Evolutionary conservation across 2,329 filamentous ascomycete genomes (phyloP).

Genomic region (Dothideomycetes sp.): DNA sequence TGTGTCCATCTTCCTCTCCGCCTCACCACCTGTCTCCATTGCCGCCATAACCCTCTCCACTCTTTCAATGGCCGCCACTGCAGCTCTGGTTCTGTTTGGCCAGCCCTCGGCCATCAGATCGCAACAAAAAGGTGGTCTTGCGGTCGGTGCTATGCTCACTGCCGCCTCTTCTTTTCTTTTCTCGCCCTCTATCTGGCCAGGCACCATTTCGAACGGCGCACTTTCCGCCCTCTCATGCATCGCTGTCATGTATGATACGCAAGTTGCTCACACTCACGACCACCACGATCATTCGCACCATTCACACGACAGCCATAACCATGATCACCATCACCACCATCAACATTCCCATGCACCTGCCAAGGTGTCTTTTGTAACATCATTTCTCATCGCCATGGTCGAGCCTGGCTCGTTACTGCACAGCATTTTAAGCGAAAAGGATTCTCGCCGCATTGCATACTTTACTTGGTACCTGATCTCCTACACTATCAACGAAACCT

Average conservation of each 20-base stretch:
- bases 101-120: conserved; percentile 30
- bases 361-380: conserved; percentile 58
- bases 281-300: conserved; percentile 15
- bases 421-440: conserved; percentile 77
- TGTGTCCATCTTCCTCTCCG: conserved; percentile 22
- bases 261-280: conserved; percentile 19
- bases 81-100: conserved; percentile 30
- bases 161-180: conserved; percentile 24
- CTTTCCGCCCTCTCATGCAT: conserved; percentile 25
- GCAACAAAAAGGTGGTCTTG: conserved; percentile 21
- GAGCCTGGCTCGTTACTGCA: conserved; percentile 68
- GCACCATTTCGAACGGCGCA: conserved; percentile 21
- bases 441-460: conserved; percentile 92
- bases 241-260: conserved; percentile 30
- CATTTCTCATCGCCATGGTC: conserved; percentile 57
- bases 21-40: conserved; percentile 21
- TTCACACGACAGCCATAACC: conserved; percentile 15
- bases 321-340: conserved; percentile 14
- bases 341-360: conserved; percentile 24
- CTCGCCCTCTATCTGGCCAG: conserved; percentile 23
- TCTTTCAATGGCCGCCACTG: conserved; percentile 30
- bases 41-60: conserved; percentile 26
- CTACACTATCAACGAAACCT: conserved; percentile 9
- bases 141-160: conserved; percentile 20
- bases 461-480: conserved; percentile 67